These are phyloP conservation scores for Athelia psychrophila DNA, from an alignment of 1,284 basidiomycete genomes.

Conservation along the genomic window DNA sequence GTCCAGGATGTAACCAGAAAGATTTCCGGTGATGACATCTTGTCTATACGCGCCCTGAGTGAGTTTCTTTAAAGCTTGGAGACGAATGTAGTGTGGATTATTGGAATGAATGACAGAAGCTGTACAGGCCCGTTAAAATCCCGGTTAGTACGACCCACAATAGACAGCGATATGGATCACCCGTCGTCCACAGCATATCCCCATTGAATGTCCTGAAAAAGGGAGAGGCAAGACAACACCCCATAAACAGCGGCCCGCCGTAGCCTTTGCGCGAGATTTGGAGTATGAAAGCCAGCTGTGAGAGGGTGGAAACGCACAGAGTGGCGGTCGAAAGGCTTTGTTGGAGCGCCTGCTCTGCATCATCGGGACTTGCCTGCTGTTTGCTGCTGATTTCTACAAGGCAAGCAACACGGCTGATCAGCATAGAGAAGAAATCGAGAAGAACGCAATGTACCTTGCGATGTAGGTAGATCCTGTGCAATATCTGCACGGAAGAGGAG, in stretches of 20 bases:
- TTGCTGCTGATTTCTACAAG: not conserved
- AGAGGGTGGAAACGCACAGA: not conserved
- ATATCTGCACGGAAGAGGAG: not conserved
- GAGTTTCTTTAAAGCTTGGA: slow-evolving; percentile 9
- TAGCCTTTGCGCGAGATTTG: slow-evolving; percentile 2
- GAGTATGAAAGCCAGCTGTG: not conserved
- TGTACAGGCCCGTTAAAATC: not conserved
- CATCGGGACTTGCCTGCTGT: not conserved
- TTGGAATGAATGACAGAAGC: slow-evolving; percentile 11
- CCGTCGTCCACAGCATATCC: not conserved
- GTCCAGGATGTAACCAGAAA: slow-evolving; percentile 10
- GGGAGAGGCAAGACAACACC: slow-evolving; percentile 11
- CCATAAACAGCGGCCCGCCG: slow-evolving; percentile 9
- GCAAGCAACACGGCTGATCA: not conserved
- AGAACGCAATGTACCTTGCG: not conserved
- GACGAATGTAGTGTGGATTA: slow-evolving; percentile 11
- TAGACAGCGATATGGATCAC: not conserved
- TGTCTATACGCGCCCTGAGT: slow-evolving; percentile 12
- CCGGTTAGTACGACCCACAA: not conserved
- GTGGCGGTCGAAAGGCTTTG: not conserved
- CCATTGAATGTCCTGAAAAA: not conserved
- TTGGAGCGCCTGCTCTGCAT: not conserved
- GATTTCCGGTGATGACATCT: slow-evolving; percentile 14
- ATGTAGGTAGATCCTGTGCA: not conserved
- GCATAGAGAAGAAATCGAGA: slow-evolving; percentile 2